Conservation (phyloP, 495 filamentous ascomycete species). For the Neurospora discreta region DNA sequence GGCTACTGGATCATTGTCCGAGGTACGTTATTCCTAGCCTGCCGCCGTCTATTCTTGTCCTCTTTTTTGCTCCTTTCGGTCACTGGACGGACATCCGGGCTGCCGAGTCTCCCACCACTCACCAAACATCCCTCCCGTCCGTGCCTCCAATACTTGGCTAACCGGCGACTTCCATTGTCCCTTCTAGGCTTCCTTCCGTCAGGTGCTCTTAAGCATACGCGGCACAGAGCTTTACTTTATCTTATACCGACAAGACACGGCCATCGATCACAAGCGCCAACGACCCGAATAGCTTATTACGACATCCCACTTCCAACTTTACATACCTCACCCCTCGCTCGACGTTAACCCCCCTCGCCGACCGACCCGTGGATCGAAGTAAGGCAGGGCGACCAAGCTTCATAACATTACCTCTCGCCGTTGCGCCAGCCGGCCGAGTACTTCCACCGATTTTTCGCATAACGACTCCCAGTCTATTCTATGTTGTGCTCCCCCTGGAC, state of each 20-base stretch:
- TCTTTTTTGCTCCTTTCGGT: not conserved
- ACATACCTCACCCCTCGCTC: not conserved
- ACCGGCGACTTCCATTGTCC: not conserved
- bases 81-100: not conserved
- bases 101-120: not conserved
- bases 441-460: not conserved
- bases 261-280: not conserved
- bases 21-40: not conserved
- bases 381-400: not conserved
- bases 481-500: conserved; percentile 1
- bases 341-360: not conserved
- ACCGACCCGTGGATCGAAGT: not conserved
- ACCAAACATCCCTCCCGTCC: not conserved
- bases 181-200: not conserved
- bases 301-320: not conserved
- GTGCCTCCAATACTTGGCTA: not conserved
- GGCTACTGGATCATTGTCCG: not conserved
- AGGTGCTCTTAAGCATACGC: not conserved
- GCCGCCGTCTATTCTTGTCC: not conserved
- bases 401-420: not conserved
- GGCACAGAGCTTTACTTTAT: not conserved
- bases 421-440: not conserved
- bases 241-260: not conserved
- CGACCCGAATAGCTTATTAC: not conserved
- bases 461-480: not conserved